A percentile compares a stretch with the other conserved stretches of the same genome.
Conservation (phyloP, 2,329 filamentous ascomycete genomes). For the Neoarthrinium moseri region DNA sequence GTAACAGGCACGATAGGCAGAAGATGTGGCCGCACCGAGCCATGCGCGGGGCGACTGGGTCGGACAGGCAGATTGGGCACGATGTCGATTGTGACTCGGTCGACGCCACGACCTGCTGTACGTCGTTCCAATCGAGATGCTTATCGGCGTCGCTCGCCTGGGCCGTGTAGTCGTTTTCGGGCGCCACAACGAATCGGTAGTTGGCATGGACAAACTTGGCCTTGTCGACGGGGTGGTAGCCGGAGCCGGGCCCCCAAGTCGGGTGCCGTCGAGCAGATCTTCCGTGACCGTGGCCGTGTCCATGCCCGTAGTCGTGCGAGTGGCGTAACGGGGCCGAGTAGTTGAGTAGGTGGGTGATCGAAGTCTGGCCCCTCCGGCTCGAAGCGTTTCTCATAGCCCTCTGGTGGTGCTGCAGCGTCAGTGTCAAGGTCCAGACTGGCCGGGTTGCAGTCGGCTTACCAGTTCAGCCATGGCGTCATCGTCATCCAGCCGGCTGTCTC, state of each 20-base stretch:
- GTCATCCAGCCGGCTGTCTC: slow-evolving; percentile 55
- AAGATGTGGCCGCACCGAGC: slow-evolving; percentile 97
- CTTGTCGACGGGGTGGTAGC: slow-evolving; percentile 89
- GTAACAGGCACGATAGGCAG: slow-evolving; percentile 87
- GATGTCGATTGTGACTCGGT: slow-evolving; percentile 83
- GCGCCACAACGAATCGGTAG: slow-evolving; percentile 93
- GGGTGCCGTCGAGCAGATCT: slow-evolving; percentile 67
- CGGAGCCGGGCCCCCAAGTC: slow-evolving; percentile 82
- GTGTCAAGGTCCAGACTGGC: slow-evolving; percentile 12
- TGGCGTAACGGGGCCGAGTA: slow-evolving; percentile 79
- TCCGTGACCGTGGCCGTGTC: slow-evolving; percentile 45
- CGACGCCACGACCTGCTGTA: slow-evolving; percentile 89
- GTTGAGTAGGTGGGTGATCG: slow-evolving; percentile 95
- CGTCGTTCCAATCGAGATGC: slow-evolving; percentile 85
- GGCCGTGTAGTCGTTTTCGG: slow-evolving; percentile 72
- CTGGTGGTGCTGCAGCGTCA: slow-evolving; percentile 16
- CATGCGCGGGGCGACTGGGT: slow-evolving; percentile 92
- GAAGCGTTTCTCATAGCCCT: slow-evolving; percentile 55
- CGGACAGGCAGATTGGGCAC: slow-evolving; percentile 92
- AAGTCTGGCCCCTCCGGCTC: slow-evolving; percentile 88
- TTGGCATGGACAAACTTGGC: slow-evolving; percentile 92
- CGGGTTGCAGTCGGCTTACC: slow-evolving; percentile 32
- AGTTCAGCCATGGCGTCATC: slow-evolving; percentile 89
- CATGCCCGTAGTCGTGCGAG: slow-evolving; percentile 55
- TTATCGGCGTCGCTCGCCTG: slow-evolving; percentile 86